Evolutionary conservation across 208 protist genomes (phyloP).

Genomic region (Tritrichomonas musculus): DNA sequence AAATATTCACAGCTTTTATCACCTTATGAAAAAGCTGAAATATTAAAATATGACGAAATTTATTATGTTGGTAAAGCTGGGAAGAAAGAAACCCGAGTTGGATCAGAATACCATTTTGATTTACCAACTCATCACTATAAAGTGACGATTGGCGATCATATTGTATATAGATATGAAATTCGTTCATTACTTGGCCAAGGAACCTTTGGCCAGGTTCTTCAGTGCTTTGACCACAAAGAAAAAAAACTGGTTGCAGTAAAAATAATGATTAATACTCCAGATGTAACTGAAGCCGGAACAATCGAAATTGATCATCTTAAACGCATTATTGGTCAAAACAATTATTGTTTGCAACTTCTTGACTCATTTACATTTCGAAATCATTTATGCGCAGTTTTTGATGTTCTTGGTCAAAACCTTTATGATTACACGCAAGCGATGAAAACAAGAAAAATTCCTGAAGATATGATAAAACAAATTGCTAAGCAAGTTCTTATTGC

Average conservation of each 20-base stretch:
- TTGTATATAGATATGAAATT: constrained; percentile 71
- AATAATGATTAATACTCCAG: constrained; percentile 47
- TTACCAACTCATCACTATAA: background rate
- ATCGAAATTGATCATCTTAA: background rate
- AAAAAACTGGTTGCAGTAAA: constrained; percentile 64
- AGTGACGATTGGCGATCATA: background rate
- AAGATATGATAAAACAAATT: background rate
- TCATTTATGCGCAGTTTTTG: background rate
- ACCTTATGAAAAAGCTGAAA: background rate
- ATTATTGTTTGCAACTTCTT: background rate
- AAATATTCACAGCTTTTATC: background rate
- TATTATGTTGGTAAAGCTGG: background rate
- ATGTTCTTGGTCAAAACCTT: background rate
- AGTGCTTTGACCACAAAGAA: constrained; percentile 65
- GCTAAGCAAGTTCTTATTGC: background rate
- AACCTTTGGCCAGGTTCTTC: constrained; percentile 76
- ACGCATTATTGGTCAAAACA: background rate
- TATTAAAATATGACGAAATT: background rate
- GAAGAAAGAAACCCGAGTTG: background rate
- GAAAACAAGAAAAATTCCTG: too few species aligned
- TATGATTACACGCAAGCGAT: background rate
- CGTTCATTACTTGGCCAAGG: constrained; percentile 66
- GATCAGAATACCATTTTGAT: background rate
- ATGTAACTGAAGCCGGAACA: constrained; percentile 33
- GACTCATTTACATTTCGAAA: background rate